Conservation (phyloP, 2,329 filamentous ascomycete species). For the Hirsutella minnesotensis region DNA sequence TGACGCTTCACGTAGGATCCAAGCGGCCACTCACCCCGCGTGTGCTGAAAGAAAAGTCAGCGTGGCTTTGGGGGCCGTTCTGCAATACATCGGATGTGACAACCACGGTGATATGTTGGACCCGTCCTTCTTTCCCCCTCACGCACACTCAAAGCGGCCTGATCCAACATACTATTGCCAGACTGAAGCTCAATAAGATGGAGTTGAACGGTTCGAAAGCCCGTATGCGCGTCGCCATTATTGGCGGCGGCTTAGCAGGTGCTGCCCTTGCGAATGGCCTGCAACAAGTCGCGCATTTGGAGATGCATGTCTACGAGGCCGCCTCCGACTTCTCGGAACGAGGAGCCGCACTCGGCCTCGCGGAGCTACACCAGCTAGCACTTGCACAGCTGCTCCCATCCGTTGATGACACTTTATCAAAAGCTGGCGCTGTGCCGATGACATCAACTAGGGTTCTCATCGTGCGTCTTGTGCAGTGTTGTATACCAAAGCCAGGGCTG, state of each 20-base stretch:
- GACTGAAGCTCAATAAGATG: no score
- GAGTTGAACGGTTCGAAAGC: not conserved
- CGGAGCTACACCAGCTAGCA: not conserved
- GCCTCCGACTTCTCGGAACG: not conserved
- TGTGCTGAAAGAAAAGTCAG: no score
- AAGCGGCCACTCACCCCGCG: no score
- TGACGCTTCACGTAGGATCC: no score
- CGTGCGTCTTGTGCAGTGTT: not conserved
- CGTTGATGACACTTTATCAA: not conserved
- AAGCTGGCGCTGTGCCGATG: not conserved
- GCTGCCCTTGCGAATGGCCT: not conserved
- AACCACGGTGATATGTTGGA: no score
- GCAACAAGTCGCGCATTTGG: not conserved
- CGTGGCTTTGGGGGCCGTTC: no score
- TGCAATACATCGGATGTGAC: no score
- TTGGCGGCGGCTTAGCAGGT: not conserved
- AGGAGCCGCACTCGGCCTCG: not conserved
- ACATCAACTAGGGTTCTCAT: not conserved
- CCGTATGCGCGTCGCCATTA: not conserved
- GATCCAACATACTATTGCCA: no score
- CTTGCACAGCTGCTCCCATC: not conserved
- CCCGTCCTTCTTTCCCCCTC: no score
- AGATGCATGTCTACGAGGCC: not conserved
- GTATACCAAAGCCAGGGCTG: no score
- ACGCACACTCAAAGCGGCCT: no score